These are phyloP conservation scores for Murraya koenigii DNA, from an alignment of 345 rosid genomes.

Conservation along the genomic window DNA sequence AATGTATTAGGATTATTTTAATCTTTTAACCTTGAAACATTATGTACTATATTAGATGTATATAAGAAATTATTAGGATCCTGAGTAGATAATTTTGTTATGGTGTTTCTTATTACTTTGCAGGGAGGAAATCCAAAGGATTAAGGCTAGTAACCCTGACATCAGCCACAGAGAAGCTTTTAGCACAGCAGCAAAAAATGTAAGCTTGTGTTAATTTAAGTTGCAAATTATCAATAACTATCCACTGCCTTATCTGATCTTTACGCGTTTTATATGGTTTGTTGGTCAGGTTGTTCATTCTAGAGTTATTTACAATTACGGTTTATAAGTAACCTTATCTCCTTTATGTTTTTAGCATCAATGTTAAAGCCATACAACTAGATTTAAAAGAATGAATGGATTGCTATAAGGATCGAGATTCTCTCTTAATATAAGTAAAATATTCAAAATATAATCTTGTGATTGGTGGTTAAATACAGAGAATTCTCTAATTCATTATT, in stretches of 20 bases:
- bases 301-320: neutral
- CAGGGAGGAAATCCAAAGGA: slow-evolving; percentile 98
- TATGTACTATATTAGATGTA: too few relatives aligned
- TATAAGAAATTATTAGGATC: too few relatives aligned
- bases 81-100: too few relatives aligned
- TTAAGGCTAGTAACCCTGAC: slow-evolving; percentile 90
- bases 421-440: neutral
- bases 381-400: neutral
- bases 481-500: too few relatives aligned
- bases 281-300: neutral
- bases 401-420: too few relatives aligned
- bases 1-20: too few relatives aligned
- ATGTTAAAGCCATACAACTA: neutral
- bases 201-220: slow-evolving; percentile 28
- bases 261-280: neutral
- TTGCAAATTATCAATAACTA: neutral
- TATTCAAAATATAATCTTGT: too few relatives aligned
- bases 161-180: slow-evolving; percentile 98
- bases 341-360: neutral
- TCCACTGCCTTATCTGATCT: neutral
- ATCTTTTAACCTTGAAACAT: too few relatives aligned
- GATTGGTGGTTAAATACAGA: too few relatives aligned
- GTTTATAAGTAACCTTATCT: neutral
- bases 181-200: slow-evolving; percentile 98
- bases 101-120: neutral